Evolutionary conservation across 345 rosid genomes (phyloP).

Genomic region (Eucalyptus albens): DNA sequence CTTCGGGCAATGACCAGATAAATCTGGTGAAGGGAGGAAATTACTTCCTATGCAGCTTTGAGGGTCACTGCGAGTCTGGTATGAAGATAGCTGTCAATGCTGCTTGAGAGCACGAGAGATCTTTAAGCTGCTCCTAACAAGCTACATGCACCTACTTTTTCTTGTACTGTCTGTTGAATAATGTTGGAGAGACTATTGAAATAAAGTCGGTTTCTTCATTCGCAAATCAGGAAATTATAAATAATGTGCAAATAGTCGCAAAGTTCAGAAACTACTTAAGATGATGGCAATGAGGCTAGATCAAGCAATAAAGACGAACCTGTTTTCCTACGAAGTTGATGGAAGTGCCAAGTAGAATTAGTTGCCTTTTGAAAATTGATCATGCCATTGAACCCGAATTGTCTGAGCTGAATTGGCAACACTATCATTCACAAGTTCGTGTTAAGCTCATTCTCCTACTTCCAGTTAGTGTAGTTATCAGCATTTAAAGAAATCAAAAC

Average conservation of each 20-base stretch:
- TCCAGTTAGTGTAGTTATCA: not conserved
- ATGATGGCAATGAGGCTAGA: not conserved
- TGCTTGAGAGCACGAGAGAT: not conserved
- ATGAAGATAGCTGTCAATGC: constrained; percentile 45
- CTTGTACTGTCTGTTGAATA: not conserved
- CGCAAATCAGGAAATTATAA: not conserved
- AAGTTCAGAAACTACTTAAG: not conserved
- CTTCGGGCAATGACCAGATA: constrained; percentile 26
- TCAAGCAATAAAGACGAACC: not conserved
- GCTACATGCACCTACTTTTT: not conserved
- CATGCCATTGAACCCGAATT: not conserved
- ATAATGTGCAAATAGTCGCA: not conserved
- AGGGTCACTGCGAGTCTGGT: constrained; percentile 27
- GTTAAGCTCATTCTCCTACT: not conserved
- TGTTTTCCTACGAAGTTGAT: not conserved
- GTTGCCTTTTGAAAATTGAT: not conserved
- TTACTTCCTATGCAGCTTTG: constrained; percentile 26
- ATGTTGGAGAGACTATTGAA: not conserved
- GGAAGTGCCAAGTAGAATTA: not conserved
- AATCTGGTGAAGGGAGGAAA: constrained; percentile 25
- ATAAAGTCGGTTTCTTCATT: not conserved
- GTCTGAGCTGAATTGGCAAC: not conserved
- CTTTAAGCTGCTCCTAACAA: not conserved
- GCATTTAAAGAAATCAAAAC: not conserved
- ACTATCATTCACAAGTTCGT: not conserved